A percentile compares a stretch with the other conserved stretches of the same genome.
Evolutionary conservation across 108 stramenopile genomes (phyloP).

Genomic region (Mayamaea pseudoterrestris): DNA sequence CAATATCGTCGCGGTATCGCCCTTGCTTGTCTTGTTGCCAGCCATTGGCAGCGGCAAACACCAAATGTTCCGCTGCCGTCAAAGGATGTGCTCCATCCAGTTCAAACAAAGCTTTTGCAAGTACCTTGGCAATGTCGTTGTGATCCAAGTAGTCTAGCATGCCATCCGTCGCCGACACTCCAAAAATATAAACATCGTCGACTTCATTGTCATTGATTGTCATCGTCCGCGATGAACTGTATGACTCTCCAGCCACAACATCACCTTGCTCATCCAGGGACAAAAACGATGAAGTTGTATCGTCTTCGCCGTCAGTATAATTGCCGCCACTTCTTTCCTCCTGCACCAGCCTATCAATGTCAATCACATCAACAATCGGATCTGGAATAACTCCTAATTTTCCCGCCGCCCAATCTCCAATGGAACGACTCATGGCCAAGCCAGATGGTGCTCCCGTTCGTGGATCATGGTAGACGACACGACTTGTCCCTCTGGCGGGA

Average conservation of each 20-base stretch:
- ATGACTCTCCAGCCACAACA: background rate
- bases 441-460: slow-evolving; percentile 56
- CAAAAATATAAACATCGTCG: slow-evolving; percentile 57
- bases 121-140: slow-evolving; percentile 32
- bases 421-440: slow-evolving; percentile 71
- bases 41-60: slow-evolving; percentile 49
- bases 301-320: slow-evolving; percentile 1
- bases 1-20: slow-evolving; percentile 75
- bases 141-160: slow-evolving; percentile 58
- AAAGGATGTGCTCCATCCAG: slow-evolving; percentile 30
- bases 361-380: slow-evolving; percentile 62
- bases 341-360: slow-evolving; percentile 16
- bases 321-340: slow-evolving; percentile 3
- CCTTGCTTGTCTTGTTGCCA: slow-evolving; percentile 57
- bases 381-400: slow-evolving; percentile 64
- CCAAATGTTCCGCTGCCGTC: slow-evolving; percentile 50
- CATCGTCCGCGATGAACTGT: background rate
- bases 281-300: slow-evolving; percentile 4
- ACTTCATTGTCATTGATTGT: slow-evolving; percentile 2
- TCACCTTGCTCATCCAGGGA: background rate
- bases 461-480: slow-evolving; percentile 44
- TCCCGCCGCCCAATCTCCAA: slow-evolving; percentile 69
- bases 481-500: slow-evolving; percentile 39
- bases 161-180: slow-evolving; percentile 75
- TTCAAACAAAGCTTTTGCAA: slow-evolving; percentile 47